A percentile compares a stretch with the other conserved stretches of the same genome.
Evolutionary conservation across 1,284 basidiomycete genomes (phyloP).

Genomic region (Puccinia triticina): DNA sequence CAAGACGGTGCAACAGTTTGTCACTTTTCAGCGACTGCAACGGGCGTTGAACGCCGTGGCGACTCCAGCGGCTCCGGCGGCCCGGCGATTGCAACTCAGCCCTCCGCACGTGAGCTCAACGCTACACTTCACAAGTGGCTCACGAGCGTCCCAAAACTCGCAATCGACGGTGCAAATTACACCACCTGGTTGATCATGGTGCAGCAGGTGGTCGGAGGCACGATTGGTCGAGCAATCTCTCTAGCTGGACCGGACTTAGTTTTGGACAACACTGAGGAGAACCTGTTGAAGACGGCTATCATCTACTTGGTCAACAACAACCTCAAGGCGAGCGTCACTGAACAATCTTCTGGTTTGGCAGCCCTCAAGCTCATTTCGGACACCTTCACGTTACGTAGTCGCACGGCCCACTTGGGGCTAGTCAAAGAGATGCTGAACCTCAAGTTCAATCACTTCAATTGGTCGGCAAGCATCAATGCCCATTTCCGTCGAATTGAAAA

Average conservation of each 20-base stretch:
- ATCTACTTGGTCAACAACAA: neutral
- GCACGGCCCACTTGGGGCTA: neutral
- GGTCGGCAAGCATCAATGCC: neutral
- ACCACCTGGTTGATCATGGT: conserved; percentile 4
- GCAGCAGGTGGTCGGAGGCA: neutral
- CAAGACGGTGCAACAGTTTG: too few species aligned
- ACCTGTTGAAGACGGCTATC: neutral
- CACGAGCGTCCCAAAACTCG: neutral
- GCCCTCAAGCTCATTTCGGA: neutral
- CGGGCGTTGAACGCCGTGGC: too few species aligned
- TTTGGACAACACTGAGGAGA: neutral
- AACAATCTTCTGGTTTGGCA: neutral
- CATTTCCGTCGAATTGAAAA: neutral
- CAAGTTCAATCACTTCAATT: neutral
- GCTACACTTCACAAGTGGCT: neutral
- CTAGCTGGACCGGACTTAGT: neutral
- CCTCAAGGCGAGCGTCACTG: neutral
- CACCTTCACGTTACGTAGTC: neutral
- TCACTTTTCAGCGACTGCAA: too few species aligned
- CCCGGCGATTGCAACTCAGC: neutral
- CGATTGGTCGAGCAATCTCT: neutral
- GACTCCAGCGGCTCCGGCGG: too few species aligned
- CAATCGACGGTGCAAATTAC: neutral
- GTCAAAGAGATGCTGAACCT: neutral
- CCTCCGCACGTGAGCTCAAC: neutral